Conservation (phyloP, 2,329 filamentous ascomycete species). For the Calonectria henricotiae region DNA sequence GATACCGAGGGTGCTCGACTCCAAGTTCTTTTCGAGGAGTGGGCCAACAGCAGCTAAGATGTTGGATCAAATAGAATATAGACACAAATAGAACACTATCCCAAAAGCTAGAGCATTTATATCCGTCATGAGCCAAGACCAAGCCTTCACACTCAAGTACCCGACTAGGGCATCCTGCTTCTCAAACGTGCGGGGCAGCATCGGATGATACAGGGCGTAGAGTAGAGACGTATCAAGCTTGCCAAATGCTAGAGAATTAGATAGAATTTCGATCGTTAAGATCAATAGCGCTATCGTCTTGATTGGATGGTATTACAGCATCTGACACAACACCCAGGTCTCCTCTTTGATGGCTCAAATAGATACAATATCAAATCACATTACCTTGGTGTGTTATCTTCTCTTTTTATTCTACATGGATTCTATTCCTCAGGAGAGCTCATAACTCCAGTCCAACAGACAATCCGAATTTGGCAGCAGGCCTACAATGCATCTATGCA, state of each 20-base stretch:
- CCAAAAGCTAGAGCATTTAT: neutral
- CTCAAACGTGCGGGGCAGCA: constrained; percentile 8
- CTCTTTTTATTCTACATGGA: too few relatives aligned
- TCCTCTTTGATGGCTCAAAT: too few relatives aligned
- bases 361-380: too few relatives aligned
- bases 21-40: constrained; percentile 46
- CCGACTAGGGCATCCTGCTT: neutral
- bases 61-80: constrained; percentile 13
- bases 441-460: too few relatives aligned
- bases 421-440: too few relatives aligned
- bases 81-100: constrained; percentile 14
- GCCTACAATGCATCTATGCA: too few relatives aligned
- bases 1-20: constrained; percentile 49
- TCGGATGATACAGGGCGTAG: neutral
- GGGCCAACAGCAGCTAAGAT: constrained; percentile 31
- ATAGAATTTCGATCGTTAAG: neutral
- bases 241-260: too few relatives aligned
- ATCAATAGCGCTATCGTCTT: too few relatives aligned
- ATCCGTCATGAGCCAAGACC: neutral
- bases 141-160: neutral
- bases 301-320: too few relatives aligned
- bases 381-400: too few relatives aligned
- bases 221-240: neutral
- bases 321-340: too few relatives aligned
- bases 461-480: too few relatives aligned